Evolutionary conservation across 768 basidiomycete genomes (phyloP), one percentile per base, ranked within the genome.

Genomic region (Galerina marginata): DNA sequence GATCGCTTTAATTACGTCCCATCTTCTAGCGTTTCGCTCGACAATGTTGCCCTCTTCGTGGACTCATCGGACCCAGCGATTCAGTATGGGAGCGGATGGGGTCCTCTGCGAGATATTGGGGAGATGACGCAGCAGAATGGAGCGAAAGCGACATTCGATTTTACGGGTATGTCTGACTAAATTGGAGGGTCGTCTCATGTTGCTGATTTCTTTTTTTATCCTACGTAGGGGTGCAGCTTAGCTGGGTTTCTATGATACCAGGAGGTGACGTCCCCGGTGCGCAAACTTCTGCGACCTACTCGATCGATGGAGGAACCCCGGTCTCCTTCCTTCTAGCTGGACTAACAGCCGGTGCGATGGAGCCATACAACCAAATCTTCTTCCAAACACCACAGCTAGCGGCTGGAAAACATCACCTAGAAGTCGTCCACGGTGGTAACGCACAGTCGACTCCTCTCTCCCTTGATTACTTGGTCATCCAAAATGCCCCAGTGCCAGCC

Each of bases 1-100:
- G 75, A 74, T 58, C 53, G 60, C 2, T 59, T 74, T 29, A 49
- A 65, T 16, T 76, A 73, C 47, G 59, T 67, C 9, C 73, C 73
- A 10, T 65, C 69, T 4, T 15, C 65, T 6, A 52, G 42, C 39
- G 59, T 61, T 5, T 29, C 59, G 7, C 39, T 60, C 12, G 56
- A 62, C 26, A 42, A 54, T 1, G 42, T 33, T 7, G 7, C 7
- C 5, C 29, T 33, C 7, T 33, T 33, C 29, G 29, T 33, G 5
- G 29, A 33, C 29, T 33, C 29, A 33, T 33, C 29, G 29, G 29
- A 33, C 29, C 29, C 29, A 33, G 29, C 29, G 7, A 33, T 33
- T 33, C 29, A 33, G 29, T 33, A 33, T 7, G 29, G 29, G 29
- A 33, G 29, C 7, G 29, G 29, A 33, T 33, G 29, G 29, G 29